Evolutionary conservation across 2,329 filamentous ascomycete genomes (phyloP).

Genomic region (Colletotrichum trifolii): DNA sequence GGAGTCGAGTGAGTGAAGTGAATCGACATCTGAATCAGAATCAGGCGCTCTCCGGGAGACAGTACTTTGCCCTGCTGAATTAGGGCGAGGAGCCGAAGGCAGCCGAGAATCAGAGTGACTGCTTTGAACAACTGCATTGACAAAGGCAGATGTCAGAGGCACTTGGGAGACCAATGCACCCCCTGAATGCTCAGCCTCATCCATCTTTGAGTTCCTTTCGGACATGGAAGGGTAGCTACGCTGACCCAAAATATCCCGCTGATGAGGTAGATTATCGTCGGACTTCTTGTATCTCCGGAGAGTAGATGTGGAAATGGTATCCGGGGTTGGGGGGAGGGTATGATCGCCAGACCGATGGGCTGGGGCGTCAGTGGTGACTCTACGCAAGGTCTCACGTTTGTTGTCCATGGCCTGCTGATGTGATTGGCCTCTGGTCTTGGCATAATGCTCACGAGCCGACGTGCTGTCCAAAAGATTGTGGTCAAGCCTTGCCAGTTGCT

Average conservation of each 20-base stretch:
- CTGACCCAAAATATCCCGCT: slow-evolving; percentile 43
- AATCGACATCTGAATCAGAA: slow-evolving; percentile 58
- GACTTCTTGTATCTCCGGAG: slow-evolving; percentile 62
- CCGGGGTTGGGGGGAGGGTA: slow-evolving; percentile 66
- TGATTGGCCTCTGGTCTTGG: slow-evolving; percentile 35
- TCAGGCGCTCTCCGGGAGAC: slow-evolving; percentile 53
- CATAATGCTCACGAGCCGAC: slow-evolving; percentile 42
- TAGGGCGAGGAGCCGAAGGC: slow-evolving; percentile 53
- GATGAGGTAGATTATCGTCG: slow-evolving; percentile 57
- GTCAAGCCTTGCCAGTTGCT: slow-evolving; percentile 60
- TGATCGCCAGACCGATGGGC: slow-evolving; percentile 55
- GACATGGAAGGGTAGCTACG: slow-evolving; percentile 47
- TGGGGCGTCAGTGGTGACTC: slow-evolving; percentile 60
- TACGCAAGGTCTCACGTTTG: slow-evolving; percentile 60
- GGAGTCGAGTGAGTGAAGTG: slow-evolving; percentile 56
- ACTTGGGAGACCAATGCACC: slow-evolving; percentile 41
- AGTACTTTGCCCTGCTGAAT: slow-evolving; percentile 59
- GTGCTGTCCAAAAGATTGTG: slow-evolving; percentile 42
- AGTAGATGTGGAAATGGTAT: slow-evolving; percentile 68
- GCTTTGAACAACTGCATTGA: slow-evolving; percentile 37
- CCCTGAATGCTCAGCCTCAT: slow-evolving; percentile 33
- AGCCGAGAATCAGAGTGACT: slow-evolving; percentile 45
- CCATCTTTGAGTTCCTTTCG: slow-evolving; percentile 40
- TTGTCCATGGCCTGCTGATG: slow-evolving; percentile 53
- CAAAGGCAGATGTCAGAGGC: slow-evolving; percentile 47